phyloP scores from a whole-genome alignment of 345 rosid species.

The Eutrema japonicum region DNA sequence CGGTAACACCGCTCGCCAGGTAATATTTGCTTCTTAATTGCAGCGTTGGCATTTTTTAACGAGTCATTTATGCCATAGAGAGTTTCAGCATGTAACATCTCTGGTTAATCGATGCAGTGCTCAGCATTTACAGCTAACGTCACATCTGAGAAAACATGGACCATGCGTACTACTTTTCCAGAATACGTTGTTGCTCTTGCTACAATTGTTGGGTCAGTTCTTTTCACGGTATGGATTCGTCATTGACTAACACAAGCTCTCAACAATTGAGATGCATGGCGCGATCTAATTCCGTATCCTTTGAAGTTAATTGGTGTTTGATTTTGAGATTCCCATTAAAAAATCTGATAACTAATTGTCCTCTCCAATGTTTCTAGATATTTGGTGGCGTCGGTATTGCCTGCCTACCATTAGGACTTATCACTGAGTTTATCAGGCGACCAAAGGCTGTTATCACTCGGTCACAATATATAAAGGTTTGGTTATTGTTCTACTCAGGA shows the following conservation, averaged over 20 bases:
- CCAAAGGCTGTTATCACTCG: conserved; percentile 99
- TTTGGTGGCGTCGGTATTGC: conserved; percentile 99
- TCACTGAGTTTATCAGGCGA: conserved; percentile 89
- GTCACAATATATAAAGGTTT: conserved; percentile 95
- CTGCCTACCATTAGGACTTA: conserved; percentile 91
- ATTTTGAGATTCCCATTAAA: background rate
- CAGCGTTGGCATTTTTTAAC: background rate
- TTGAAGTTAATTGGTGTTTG: background rate
- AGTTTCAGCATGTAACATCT: conserved; percentile 29
- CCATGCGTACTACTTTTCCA: conserved; percentile 93
- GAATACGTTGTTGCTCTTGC: conserved; percentile 99
- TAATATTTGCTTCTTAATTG: conserved; percentile 35
- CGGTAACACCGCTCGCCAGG: conserved; percentile 68
- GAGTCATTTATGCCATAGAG: background rate
- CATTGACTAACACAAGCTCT: conserved; percentile 21
- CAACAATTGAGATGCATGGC: conserved; percentile 9
- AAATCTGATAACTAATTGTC: background rate
- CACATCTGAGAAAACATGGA: conserved; percentile 96
- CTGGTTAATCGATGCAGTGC: conserved; percentile 61
- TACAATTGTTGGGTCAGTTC: conserved; percentile 96
- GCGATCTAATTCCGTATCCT: conserved; percentile 4
- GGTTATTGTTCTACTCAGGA: conserved; percentile 16
- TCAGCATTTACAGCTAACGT: conserved; percentile 74
- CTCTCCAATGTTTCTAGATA: conserved; percentile 56
- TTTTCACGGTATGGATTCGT: conserved; percentile 68